Percentiles rank a stretch among this genome's conserved stretches.
Evolutionary conservation across 768 basidiomycete species (phyloP).

Genomic region (Coprinopsis sp.): DNA sequence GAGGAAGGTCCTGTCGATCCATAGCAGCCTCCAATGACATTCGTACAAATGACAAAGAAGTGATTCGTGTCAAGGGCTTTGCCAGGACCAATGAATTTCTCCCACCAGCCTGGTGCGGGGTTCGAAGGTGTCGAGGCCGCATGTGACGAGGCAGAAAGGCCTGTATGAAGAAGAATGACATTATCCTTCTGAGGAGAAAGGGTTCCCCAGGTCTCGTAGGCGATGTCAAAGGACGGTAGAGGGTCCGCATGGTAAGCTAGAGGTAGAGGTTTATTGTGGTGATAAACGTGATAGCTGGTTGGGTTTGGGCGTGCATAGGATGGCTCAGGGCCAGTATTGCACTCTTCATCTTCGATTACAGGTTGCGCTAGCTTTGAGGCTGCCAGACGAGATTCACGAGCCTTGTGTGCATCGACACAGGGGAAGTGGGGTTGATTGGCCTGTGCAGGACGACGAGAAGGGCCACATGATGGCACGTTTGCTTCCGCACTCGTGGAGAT

Average conservation of each 20-base stretch:
- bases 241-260: constrained; percentile 50
- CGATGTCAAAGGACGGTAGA: constrained; percentile 75
- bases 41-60: constrained; percentile 93
- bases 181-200: constrained; percentile 77
- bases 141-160: constrained; percentile 93
- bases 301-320: constrained; percentile 79
- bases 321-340: constrained; percentile 70
- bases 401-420: constrained; percentile 80
- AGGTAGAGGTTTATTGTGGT: constrained; percentile 55
- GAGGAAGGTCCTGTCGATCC: constrained; percentile 95
- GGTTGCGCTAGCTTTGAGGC: constrained; percentile 23
- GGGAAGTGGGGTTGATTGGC: constrained; percentile 44
- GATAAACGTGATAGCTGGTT: constrained; percentile 64
- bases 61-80: constrained; percentile 89
- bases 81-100: constrained; percentile 95
- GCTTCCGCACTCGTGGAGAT: constrained; percentile 4
- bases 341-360: constrained; percentile 13
- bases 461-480: constrained; percentile 1
- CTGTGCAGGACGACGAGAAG: constrained; percentile 7
- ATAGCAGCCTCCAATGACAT: constrained; percentile 96
- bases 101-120: constrained; percentile 93
- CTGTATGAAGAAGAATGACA: constrained; percentile 92
- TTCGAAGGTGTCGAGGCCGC: constrained; percentile 79
- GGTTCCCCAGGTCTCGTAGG: constrained; percentile 98
- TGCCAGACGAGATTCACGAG: constrained; percentile 52